Evolutionary conservation across 2,329 filamentous ascomycete genomes (phyloP).

Genomic region (Zalaria sp.): DNA sequence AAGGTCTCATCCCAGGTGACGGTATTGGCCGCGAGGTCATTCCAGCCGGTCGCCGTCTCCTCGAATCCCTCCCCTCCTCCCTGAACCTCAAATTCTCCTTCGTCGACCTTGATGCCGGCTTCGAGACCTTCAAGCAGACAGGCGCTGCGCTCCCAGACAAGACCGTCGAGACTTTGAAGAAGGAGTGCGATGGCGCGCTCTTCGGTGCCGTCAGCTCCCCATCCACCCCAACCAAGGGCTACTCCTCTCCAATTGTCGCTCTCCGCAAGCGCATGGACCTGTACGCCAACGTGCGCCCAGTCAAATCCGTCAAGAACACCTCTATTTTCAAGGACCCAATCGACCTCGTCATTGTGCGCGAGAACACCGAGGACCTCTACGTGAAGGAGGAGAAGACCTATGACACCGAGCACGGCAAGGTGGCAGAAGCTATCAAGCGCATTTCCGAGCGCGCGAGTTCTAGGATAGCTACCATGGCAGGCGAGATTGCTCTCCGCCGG

Average conservation of each 20-base stretch:
- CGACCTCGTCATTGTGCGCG: slow-evolving; percentile 94
- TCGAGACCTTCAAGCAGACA: slow-evolving; percentile 81
- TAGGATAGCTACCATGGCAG: slow-evolving; percentile 85
- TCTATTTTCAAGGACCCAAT: slow-evolving; percentile 46
- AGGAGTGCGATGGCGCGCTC: slow-evolving; percentile 87
- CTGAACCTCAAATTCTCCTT: slow-evolving; percentile 89
- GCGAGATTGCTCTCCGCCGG: slow-evolving; percentile 79
- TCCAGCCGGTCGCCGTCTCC: slow-evolving; percentile 74
- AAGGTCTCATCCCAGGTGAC: slow-evolving; percentile 92
- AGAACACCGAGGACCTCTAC: slow-evolving; percentile 97
- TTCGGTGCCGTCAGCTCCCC: slow-evolving; percentile 93
- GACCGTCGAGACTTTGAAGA: slow-evolving; percentile 77
- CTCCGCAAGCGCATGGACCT: slow-evolving; percentile 89
- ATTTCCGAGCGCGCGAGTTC: slow-evolving; percentile 75
- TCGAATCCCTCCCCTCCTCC: slow-evolving; percentile 87
- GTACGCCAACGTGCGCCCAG: slow-evolving; percentile 93
- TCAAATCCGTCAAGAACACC: slow-evolving; percentile 62
- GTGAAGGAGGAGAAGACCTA: slow-evolving; percentile 91
- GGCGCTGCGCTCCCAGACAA: slow-evolving; percentile 78
- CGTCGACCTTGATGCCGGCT: slow-evolving; percentile 82
- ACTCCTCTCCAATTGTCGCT: slow-evolving; percentile 92
- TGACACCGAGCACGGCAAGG: slow-evolving; percentile 58
- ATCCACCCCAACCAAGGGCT: slow-evolving; percentile 77
- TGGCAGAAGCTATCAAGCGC: slow-evolving; percentile 95
- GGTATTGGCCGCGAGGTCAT: slow-evolving; percentile 98